These are phyloP conservation scores for Solanum pimpinellifolium DNA, from an alignment of 257 asterid species.

Conservation along the genomic window DNA sequence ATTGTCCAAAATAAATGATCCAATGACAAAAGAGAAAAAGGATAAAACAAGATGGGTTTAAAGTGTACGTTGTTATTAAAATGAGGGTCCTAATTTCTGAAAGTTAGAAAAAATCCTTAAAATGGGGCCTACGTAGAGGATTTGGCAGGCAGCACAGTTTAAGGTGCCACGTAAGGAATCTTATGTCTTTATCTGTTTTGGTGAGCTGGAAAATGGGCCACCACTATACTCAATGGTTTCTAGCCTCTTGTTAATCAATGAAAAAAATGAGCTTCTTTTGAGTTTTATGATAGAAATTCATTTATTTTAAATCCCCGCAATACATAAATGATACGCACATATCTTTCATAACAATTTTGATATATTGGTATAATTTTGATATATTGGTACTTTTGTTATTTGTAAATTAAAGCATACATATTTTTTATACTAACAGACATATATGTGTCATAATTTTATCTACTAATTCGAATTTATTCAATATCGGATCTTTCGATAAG, in stretches of 20 bases:
- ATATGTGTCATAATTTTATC: too few species aligned
- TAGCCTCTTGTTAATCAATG: not conserved
- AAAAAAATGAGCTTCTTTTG: not conserved
- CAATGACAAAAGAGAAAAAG: not conserved
- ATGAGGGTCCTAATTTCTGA: not conserved
- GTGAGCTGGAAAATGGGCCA: not conserved
- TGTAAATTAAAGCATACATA: too few species aligned
- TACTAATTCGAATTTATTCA: too few species aligned
- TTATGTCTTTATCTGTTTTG: not conserved
- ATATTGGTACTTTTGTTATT: fast-evolving
- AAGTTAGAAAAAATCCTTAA: not conserved
- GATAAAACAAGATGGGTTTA: not conserved
- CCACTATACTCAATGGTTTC: not conserved
- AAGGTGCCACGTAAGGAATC: not conserved
- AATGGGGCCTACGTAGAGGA: not conserved
- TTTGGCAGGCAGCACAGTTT: not conserved
- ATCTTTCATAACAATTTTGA: too few species aligned
- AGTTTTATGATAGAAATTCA: too few species aligned
- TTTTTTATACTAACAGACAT: fast-evolving
- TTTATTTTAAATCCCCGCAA: too few species aligned
- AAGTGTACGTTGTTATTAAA: not conserved
- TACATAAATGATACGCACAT: too few species aligned
- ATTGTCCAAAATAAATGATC: not conserved
- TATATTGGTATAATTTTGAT: fast-evolving
- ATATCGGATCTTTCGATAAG: fast-evolving